Base-by-base conservation (phyloP, 2,329 filamentous ascomycete genomes). In the Talaromyces sp. region DNA sequence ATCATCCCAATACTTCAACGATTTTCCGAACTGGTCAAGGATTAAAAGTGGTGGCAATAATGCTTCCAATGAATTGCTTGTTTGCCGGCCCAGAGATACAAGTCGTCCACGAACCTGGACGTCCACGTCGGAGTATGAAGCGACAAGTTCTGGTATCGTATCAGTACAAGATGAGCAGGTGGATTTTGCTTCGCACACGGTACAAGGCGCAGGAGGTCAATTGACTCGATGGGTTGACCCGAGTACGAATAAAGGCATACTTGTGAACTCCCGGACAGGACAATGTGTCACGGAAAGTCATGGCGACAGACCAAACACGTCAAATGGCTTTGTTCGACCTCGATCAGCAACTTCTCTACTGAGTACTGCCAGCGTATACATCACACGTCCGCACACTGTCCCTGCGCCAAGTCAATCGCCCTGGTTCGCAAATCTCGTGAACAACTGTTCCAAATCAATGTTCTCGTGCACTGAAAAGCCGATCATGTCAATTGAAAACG, bases 361-460 rank as follows among this genome's bases (percentile, higher is more conserved):
- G 23, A 61, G 64, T 12, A 63, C 56, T 21, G 35, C 23, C 16
- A 33, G 54, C 3, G 63, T 65, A n/a, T 48, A 37, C 14, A 52
- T 56, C 11, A 63, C 64, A 25, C 64, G 66, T 7, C 64, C 71
- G 33, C 64, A 56, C 37, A 68, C 71, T 5, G 67, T 67, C 21
- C 61, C 64, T 35, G 11, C 62, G 8, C 44, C 60, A 23, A 58
- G 58, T 5, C 64, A 67, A 16, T 69, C 66, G n/a, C 67, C 73
- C 9, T 92, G 88, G 89, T 76, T 92, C 2, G 78, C 81, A 8
- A 76, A 81, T 6, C 69, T 93, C 6, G 74, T 92, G 1, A 73
- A 81, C 39, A 80, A 79, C 8, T 96, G 91, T 91, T 76, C 88
- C 8, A 96, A 93, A 64, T 91, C 91, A 0, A 79, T 91, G 0